These are phyloP conservation scores for Eragrostis nindensis DNA, from an alignment of 176 grass and related monocot genomes.

Conservation along the genomic window DNA sequence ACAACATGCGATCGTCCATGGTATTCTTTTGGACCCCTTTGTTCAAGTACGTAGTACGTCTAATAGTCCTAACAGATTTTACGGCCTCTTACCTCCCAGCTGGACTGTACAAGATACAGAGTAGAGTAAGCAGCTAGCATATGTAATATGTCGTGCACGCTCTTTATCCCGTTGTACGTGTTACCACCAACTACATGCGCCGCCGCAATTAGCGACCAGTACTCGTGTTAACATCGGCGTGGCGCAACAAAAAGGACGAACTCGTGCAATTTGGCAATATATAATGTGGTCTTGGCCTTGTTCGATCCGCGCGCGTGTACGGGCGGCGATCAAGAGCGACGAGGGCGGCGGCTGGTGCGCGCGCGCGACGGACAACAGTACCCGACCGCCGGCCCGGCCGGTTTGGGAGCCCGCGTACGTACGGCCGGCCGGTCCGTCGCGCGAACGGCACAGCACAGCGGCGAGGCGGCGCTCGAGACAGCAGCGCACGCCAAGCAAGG, in stretches of 20 bases:
- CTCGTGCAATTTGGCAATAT: background rate
- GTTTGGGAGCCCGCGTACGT: too few species aligned
- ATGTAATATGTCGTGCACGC: background rate
- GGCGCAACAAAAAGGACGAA: background rate
- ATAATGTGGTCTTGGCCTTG: background rate
- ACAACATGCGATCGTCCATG: too few species aligned
- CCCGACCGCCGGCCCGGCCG: background rate
- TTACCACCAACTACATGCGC: background rate
- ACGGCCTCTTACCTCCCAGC: too few species aligned
- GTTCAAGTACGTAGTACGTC: too few species aligned
- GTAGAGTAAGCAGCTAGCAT: too few species aligned
- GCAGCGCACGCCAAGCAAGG: too few species aligned
- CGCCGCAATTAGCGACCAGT: background rate
- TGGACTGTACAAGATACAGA: background rate
- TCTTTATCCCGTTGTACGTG: background rate
- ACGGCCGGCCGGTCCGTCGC: too few species aligned
- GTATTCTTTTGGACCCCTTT: too few species aligned
- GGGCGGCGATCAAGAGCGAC: background rate
- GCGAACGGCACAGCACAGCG: too few species aligned
- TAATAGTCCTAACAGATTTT: too few species aligned
- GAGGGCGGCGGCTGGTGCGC: background rate
- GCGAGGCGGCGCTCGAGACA: too few species aligned
- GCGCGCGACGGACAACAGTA: constrained; percentile 3
- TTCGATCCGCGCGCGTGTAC: background rate
- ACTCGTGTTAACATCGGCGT: background rate